Evolutionary conservation across 23 red algal species (phyloP).

Genomic region (Gracilaria domingensis): DNA sequence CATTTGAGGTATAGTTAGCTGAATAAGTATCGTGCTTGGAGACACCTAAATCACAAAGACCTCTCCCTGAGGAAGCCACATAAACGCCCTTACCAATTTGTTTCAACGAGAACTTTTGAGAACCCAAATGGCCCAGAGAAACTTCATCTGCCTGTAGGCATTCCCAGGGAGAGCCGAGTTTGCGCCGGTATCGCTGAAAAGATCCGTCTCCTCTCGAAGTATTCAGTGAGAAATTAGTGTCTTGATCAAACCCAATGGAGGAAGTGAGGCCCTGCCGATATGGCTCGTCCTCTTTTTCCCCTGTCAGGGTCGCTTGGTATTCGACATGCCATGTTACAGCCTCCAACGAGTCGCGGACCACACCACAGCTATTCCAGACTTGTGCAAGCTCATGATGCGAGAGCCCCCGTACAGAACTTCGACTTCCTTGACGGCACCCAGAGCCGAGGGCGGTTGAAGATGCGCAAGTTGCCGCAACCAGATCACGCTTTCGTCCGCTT

Average conservation of each 20-base stretch:
- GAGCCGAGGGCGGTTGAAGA: not conserved
- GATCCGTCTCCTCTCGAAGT: conserved; percentile 16
- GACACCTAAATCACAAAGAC: conserved; percentile 42
- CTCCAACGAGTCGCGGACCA: conserved; percentile 56
- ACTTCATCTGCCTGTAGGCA: conserved; percentile 50
- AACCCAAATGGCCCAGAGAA: conserved; percentile 4
- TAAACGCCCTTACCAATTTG: conserved; percentile 61
- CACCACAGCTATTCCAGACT: conserved; percentile 27
- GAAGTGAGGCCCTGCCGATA: not conserved
- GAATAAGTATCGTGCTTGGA: conserved; percentile 38
- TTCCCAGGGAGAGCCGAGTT: conserved; percentile 59
- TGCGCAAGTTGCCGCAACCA: conserved; percentile 48
- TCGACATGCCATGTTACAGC: conserved; percentile 40
- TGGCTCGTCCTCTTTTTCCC: not conserved
- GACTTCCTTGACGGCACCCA: conserved; percentile 39
- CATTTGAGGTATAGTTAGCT: conserved; percentile 28
- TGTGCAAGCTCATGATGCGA: conserved; percentile 45
- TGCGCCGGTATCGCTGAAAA: conserved; percentile 43
- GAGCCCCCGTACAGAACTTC: conserved; percentile 41
- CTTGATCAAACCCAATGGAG: conserved; percentile 55
- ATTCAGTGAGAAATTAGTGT: conserved; percentile 40
- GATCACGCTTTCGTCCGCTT: conserved; percentile 41
- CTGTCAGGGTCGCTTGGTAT: not conserved
- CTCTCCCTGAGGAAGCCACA: conserved; percentile 36
- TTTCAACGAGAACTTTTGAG: not conserved